phyloP scores from a whole-genome alignment of 257 asterid species.

The Verbena officinalis region DNA sequence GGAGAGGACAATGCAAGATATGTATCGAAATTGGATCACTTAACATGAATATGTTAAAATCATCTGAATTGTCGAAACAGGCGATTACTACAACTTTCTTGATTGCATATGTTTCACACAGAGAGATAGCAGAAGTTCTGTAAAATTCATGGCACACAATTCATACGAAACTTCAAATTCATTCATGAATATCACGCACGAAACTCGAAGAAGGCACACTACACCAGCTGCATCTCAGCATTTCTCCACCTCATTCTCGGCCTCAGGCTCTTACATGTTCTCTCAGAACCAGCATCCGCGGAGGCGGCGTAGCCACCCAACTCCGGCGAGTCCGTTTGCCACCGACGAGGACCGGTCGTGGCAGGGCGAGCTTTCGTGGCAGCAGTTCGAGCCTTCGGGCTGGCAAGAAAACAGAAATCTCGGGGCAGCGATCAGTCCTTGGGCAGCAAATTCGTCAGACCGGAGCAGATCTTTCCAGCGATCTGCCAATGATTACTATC shows the following conservation, averaged over 20 bases:
- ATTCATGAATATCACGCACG: background rate
- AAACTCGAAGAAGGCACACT: slow-evolving; percentile 40
- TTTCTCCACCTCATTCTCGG: slow-evolving; percentile 47
- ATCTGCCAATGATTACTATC: slow-evolving; percentile 71
- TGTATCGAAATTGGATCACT: background rate
- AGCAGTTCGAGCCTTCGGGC: slow-evolving; percentile 65
- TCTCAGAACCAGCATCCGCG: slow-evolving; percentile 24
- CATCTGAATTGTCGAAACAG: slow-evolving; percentile 26
- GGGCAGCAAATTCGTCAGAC: slow-evolving; percentile 41
- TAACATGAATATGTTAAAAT: background rate
- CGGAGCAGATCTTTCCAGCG: slow-evolving; percentile 49
- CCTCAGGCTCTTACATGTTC: slow-evolving; percentile 41
- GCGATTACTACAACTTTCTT: slow-evolving; percentile 31
- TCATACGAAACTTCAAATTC: slow-evolving; percentile 38
- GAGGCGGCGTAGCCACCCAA: slow-evolving; percentile 33
- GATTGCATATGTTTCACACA: background rate
- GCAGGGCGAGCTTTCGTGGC: slow-evolving; percentile 81
- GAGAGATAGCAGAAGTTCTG: background rate
- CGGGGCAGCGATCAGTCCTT: slow-evolving; percentile 70
- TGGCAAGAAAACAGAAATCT: slow-evolving; percentile 58
- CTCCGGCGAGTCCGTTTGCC: slow-evolving; percentile 67
- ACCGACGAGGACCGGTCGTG: slow-evolving; percentile 66
- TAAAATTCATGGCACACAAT: slow-evolving; percentile 40
- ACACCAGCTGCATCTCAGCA: slow-evolving; percentile 49
- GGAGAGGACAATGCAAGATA: too few relatives aligned